Evolutionary conservation across 192 early-diverging fungal genomes (phyloP).

Genomic region (Blastocladiella britannica): DNA sequence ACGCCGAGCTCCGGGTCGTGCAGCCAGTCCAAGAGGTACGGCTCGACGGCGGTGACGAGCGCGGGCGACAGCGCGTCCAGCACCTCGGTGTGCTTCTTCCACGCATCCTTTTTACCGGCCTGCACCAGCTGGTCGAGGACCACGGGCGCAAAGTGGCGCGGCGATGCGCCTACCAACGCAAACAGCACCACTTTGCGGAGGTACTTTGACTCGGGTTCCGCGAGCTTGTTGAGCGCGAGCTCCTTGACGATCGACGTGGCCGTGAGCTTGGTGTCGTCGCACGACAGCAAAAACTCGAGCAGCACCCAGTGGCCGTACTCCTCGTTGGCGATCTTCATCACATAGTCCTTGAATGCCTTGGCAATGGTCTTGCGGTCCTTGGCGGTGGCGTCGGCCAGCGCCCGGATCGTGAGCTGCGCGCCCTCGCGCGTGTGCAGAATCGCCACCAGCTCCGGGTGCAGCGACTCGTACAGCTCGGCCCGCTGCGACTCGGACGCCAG

Average conservation of each 20-base stretch:
- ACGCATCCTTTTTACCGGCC: conserved; percentile 65
- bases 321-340: conserved; percentile 60
- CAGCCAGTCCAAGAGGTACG: conserved; percentile 12
- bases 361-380: conserved; percentile 85
- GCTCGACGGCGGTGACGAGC: conserved; percentile 33
- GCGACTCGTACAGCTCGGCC: neutral
- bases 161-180: conserved; percentile 53
- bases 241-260: conserved; percentile 45
- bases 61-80: conserved; percentile 30
- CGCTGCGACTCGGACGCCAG: conserved; percentile 26
- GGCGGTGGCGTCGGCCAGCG: conserved; percentile 49
- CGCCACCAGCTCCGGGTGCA: neutral
- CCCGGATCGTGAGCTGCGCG: conserved; percentile 62
- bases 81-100: conserved; percentile 43
- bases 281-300: conserved; percentile 57
- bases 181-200: conserved; percentile 63
- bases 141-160: conserved; percentile 46
- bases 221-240: conserved; percentile 16
- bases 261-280: conserved; percentile 82
- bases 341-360: conserved; percentile 60
- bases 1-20: conserved; percentile 35
- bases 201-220: conserved; percentile 51
- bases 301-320: conserved; percentile 78
- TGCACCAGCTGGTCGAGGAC: conserved; percentile 39
- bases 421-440: conserved; percentile 84